A percentile compares a stretch with the other conserved stretches of the same genome.
Evolutionary conservation across 1,284 basidiomycete species (phyloP).

Genomic region (Heterobasidion occidentale): DNA sequence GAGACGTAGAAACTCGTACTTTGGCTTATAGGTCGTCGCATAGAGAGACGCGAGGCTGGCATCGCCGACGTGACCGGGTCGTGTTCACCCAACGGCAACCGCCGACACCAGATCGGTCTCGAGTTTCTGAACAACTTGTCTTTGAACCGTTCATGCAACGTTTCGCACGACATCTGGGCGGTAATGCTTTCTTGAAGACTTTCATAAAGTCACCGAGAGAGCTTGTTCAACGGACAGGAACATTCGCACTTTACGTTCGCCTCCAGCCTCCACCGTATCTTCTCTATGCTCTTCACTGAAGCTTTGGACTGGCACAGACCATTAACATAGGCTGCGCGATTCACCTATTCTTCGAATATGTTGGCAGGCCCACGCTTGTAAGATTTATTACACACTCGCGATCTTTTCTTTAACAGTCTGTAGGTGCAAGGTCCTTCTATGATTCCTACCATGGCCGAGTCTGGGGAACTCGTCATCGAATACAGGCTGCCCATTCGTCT

Average conservation of each 20-base stretch:
- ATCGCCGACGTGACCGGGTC: no score
- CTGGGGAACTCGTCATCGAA: conserved; percentile 58
- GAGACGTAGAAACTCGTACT: no score
- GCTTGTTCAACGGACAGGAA: background rate
- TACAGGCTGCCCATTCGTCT: conserved; percentile 50
- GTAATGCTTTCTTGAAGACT: background rate
- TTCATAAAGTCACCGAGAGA: background rate
- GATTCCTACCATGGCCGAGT: conserved; percentile 70
- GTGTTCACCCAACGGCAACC: no score
- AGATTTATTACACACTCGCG: conserved; percentile 9
- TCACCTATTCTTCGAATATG: conserved; percentile 53
- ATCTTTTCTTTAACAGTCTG: background rate
- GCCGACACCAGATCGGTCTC: no score
- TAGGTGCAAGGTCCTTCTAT: conserved; percentile 71
- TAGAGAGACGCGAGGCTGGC: no score
- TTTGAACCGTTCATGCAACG: background rate
- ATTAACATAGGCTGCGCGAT: conserved; percentile 43
- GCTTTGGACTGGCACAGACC: conserved; percentile 25
- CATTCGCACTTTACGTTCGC: conserved; percentile 2
- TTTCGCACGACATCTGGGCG: background rate
- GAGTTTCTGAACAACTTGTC: background rate
- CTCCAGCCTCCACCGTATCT: background rate
- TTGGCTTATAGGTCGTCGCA: no score
- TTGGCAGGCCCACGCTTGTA: conserved; percentile 49
- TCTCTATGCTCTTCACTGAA: background rate